Percentiles rank a stretch among this genome's conserved stretches.
Conservation (phyloP, 345 rosid species). For the Euphorbia tirucalli region DNA sequence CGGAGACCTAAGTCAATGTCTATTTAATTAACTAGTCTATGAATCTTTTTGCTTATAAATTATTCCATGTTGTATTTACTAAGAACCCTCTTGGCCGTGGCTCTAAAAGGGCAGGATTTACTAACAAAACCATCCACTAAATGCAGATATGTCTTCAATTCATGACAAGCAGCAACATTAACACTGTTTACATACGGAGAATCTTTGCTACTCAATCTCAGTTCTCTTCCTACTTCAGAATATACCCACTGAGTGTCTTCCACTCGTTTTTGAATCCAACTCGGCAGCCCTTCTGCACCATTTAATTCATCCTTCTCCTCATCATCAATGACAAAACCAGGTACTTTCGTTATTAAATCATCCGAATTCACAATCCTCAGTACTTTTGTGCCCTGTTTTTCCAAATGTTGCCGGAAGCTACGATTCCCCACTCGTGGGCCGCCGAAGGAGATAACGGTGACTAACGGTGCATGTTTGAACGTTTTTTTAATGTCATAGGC, state of each 20-base stretch:
- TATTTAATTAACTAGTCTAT: no score
- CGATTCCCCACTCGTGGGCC: conserved; percentile 91
- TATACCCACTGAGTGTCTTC: conserved; percentile 27
- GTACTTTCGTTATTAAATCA: conserved; percentile 79
- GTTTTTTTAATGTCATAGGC: conserved; percentile 53
- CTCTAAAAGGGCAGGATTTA: conserved; percentile 46
- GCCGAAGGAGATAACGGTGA: conserved; percentile 87
- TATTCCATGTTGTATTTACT: not conserved
- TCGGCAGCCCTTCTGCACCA: conserved; percentile 18
- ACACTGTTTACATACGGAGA: conserved; percentile 20
- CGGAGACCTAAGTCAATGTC: no score
- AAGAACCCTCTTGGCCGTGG: conserved; percentile 29
- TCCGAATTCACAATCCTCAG: conserved; percentile 83
- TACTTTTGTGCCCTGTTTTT: conserved; percentile 67
- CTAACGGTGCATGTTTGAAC: conserved; percentile 50
- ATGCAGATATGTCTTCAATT: conserved; percentile 31
- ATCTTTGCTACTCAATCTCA: conserved; percentile 27
- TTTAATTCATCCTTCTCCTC: conserved; percentile 10
- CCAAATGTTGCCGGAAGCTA: conserved; percentile 56
- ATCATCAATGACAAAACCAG: conserved; percentile 63
- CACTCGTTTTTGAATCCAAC: conserved; percentile 27
- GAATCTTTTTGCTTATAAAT: not conserved
- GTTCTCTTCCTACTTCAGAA: conserved; percentile 26
- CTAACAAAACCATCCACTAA: conserved; percentile 47
- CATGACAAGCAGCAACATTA: conserved; percentile 25